Base-by-base conservation (phyloP, 805 yeast genomes). In the Kodamaea nitidulidarum region DNA sequence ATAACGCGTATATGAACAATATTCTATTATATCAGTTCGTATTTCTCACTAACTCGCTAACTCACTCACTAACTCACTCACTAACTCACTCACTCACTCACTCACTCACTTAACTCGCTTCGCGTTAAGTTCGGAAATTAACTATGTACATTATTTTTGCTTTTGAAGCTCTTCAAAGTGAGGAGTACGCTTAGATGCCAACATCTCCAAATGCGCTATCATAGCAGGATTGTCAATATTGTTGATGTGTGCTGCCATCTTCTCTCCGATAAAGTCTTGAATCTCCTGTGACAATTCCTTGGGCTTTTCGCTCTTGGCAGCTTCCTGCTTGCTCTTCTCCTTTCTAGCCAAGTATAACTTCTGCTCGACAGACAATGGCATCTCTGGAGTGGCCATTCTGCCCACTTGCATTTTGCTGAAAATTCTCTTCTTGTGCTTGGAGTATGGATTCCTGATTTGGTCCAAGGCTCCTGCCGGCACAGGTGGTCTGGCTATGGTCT, bases 391-490 rank as follows among this genome's bases (percentile, higher is more conserved):
- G 12, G 70, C 70, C 52, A 83, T 66, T 48, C 70, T 75, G 50
- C 77, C 75, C 31, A 82, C 73, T 51, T 85, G 88, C 27, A 71
- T 61, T 46, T 73, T 80, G 8, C 81, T 71, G 44, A 88, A 65
- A 28, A 51, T 40, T 39, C 62, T 60, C 50, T 73, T 72, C 46
- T 77, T 81, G 63, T 84, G 75, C 58, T 79, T 78, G 46, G 90
- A 81, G 52, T 80, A 63, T 37, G 88, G 86, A 63, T 87, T 84
- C 63, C 96, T 81, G 46, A 90, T 72, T 42, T 86, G 79, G 42
- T 62, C 58, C 45, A 84, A 60, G 12, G 85, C 86, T 18, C 67
- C 84, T 12, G 57, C 50, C 17, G 97, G 96, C 27, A 86, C 65
- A 15, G 88, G 88, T 15, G 81, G 67, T 44, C 71, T 74, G 15